A percentile compares a stretch with the other conserved stretches of the same genome.
Conservation (phyloP, 192 early-diverging fungal genomes). For the Umbelopsis ramanniana region DNA sequence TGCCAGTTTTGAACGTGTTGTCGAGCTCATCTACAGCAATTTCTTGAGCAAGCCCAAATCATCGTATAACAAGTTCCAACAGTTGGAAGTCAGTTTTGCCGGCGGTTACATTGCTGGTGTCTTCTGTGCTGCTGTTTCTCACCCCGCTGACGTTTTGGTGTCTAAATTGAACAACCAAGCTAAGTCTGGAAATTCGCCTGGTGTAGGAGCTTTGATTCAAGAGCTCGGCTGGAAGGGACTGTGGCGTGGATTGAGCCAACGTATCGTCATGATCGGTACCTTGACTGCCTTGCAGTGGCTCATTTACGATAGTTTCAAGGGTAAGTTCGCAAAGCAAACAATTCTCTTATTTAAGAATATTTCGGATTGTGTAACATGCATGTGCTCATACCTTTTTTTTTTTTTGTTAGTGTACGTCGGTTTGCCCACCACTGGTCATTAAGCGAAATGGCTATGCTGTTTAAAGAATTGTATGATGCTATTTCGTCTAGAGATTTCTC, state of each 20-base stretch:
- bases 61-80: conserved; percentile 71
- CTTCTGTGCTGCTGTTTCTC: conserved; percentile 87
- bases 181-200: conserved; percentile 18
- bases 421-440: conserved; percentile 35
- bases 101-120: conserved; percentile 91
- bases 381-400: background rate
- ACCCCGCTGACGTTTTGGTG: conserved; percentile 87
- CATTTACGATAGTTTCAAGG: conserved; percentile 86
- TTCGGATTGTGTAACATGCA: background rate
- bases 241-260: conserved; percentile 82
- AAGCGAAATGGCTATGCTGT: background rate
- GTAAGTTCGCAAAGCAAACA: background rate
- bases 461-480: background rate
- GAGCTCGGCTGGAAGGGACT: conserved; percentile 67
- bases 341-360: too few species aligned
- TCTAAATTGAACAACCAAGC: conserved; percentile 53
- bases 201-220: conserved; percentile 42
- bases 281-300: conserved; percentile 87
- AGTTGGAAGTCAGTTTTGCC: conserved; percentile 76
- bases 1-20: conserved; percentile 80
- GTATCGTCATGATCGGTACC: conserved; percentile 93
- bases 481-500: too few species aligned
- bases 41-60: conserved; percentile 67
- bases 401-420: conserved; percentile 29
- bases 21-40: conserved; percentile 68